Evolutionary conservation across 2,329 filamentous ascomycete genomes (phyloP).

Genomic region (Teratosphaeria zuluensis): DNA sequence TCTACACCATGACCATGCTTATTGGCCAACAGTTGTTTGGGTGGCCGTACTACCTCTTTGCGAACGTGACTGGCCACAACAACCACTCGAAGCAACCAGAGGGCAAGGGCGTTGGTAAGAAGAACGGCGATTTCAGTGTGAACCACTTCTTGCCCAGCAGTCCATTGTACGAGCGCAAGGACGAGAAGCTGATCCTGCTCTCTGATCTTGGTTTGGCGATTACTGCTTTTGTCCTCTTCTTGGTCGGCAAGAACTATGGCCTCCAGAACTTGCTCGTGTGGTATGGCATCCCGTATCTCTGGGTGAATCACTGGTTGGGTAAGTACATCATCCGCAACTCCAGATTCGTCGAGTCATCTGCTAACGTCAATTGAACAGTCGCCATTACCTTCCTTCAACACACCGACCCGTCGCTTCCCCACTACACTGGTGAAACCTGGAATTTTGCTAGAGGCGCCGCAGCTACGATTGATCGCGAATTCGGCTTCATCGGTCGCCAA

Average conservation of each 20-base stretch:
- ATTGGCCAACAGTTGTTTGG: conserved; percentile 80
- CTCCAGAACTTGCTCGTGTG: conserved; percentile 82
- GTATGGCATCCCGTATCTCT: conserved; percentile 92
- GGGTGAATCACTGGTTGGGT: conserved; percentile 99
- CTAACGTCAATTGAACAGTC: conserved; percentile 44
- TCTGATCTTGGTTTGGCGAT: conserved; percentile 70
- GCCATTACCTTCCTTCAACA: conserved; percentile 97
- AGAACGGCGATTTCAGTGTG: conserved; percentile 73
- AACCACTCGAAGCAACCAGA: conserved; percentile 83
- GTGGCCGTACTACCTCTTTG: conserved; percentile 84
- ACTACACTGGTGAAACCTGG: conserved; percentile 82
- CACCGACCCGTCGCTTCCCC: conserved; percentile 86
- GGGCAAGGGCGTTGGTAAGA: conserved; percentile 87
- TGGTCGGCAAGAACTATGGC: conserved; percentile 67
- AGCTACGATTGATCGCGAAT: conserved; percentile 93
- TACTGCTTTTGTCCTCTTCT: conserved; percentile 51
- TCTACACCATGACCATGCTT: conserved; percentile 65
- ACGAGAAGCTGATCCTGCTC: conserved; percentile 75
- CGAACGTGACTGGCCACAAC: conserved; percentile 95
- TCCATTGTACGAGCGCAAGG: conserved; percentile 84
- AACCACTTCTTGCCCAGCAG: conserved; percentile 90
- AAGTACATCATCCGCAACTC: conserved; percentile 36
- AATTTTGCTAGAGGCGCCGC: conserved; percentile 89
- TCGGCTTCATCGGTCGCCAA: conserved; percentile 86
- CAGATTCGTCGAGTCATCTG: background rate